phyloP scores from a whole-genome alignment of 331 rosid genomes.

The Malus hybrid region DNA sequence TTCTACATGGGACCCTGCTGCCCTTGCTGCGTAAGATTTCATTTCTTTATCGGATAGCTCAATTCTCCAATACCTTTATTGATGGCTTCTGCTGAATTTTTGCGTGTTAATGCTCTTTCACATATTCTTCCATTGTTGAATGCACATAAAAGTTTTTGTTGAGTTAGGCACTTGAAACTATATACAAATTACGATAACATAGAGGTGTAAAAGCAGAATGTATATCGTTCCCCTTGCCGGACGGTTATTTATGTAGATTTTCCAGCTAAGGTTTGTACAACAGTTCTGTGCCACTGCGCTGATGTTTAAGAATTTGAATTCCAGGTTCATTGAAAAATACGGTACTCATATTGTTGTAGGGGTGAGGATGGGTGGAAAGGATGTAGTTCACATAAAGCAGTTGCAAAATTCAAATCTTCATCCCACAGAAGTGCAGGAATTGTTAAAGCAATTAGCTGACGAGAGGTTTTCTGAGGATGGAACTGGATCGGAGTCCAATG shows the following conservation, averaged over 20 bases:
- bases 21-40: conserved; percentile 67
- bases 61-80: background rate
- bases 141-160: background rate
- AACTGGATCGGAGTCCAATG: conserved; percentile 21
- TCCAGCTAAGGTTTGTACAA: background rate
- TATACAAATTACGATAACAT: background rate
- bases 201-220: background rate
- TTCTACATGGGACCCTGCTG: conserved; percentile 71
- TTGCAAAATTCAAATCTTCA: conserved; percentile 43
- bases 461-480: conserved; percentile 54
- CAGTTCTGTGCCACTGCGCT: background rate
- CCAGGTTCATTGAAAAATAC: conserved; percentile 68
- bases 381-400: conserved; percentile 58
- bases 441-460: conserved; percentile 65
- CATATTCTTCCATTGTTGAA: background rate
- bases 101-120: background rate
- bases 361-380: conserved; percentile 65
- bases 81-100: background rate
- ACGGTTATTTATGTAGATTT: too few relatives aligned
- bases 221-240: background rate
- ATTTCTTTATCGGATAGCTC: background rate
- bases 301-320: conserved; percentile 3
- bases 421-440: conserved; percentile 59
- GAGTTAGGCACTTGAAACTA: background rate
- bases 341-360: conserved; percentile 68